Evolutionary conservation across 495 filamentous ascomycete genomes (phyloP).

Genomic region (Neurospora pannonica): DNA sequence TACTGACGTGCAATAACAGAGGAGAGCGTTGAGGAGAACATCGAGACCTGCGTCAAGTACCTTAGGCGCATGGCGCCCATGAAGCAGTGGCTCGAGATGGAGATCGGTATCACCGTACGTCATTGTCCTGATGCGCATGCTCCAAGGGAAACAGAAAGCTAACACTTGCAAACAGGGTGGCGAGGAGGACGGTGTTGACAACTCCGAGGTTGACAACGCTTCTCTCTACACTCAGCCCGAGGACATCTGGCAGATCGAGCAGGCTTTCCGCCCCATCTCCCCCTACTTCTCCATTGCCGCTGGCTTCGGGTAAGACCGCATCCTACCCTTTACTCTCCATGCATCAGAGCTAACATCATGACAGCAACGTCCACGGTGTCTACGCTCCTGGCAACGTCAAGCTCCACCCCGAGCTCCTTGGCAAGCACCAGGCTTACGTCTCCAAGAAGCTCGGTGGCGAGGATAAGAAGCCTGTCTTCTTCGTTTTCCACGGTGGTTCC

Average conservation of each 20-base stretch:
- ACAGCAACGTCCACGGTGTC: constrained; percentile 95
- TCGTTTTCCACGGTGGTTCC: constrained; percentile 98
- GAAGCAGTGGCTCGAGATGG: constrained; percentile 99
- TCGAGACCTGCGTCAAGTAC: constrained; percentile 81
- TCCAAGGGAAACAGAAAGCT: constrained; percentile 30
- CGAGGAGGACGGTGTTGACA: constrained; percentile 92
- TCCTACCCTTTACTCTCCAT: not conserved
- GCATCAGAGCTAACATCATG: constrained; percentile 1
- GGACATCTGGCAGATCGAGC: constrained; percentile 79
- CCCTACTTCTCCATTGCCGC: constrained; percentile 97
- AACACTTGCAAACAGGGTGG: constrained; percentile 89
- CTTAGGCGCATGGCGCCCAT: constrained; percentile 82
- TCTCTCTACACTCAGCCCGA: constrained; percentile 96
- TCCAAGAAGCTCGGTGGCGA: constrained; percentile 54
- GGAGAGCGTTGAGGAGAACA: constrained; percentile 83
- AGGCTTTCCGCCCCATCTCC: constrained; percentile 68
- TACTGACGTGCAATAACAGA: constrained; percentile 40
- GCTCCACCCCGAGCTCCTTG: constrained; percentile 86
- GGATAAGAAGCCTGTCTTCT: constrained; percentile 87
- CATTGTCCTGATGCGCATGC: not conserved
- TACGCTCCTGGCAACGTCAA: constrained; percentile 98
- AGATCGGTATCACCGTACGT: constrained; percentile 31
- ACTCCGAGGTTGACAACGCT: constrained; percentile 81
- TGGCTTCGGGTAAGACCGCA: constrained; percentile 50
- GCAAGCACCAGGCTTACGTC: constrained; percentile 89